Evolutionary conservation across 441 rosid species (phyloP), one percentile per base, ranked within the genome.

Genomic region (Populus hybrid): DNA sequence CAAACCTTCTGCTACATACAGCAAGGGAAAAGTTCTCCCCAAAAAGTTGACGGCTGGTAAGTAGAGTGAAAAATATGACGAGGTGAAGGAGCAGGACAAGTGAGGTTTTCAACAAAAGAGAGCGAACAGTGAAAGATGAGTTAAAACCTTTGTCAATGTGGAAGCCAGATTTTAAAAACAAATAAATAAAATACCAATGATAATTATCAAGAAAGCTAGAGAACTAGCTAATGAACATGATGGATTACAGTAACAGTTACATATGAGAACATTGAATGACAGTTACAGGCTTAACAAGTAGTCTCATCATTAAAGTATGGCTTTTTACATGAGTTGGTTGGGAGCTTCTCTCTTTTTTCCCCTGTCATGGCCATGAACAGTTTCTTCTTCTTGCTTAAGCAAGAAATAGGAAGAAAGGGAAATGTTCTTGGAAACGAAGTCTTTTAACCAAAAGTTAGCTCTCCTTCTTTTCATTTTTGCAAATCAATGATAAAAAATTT

Each of bases 401-500:
- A 30, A 40, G 28, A 46, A 67, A 30, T 3, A 21, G 32, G 23
- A 35, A 36, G 50, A 46, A 26, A 75, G 21, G 53, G 42, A 8
- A 32, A 70, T 36, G 18, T 42, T 24, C 79, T 76, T 57, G 69
- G 23, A 36, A 61, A 32, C 40, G 69, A 69, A 70, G 74, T 20
- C 63, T 57, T 6, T 57, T 20, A 57, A 18, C 63, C 21, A 57
- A 57, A 57, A 20, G 8, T 20, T 8, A 57, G 63, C 63, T 20
- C 23, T 57, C 8, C 63, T 18, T 18, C 63, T 18, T 18, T 57
- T 20, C 63, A 20, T 18, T 57, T 57, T 57, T 2, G 63, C 63
- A 57, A 57, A 57, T 57, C 21, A 57, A 20, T 21, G 63, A 18
- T 57, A 57, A 23, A 57, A n/a, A 57, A 6, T 16, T 64, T 76